Evolutionary conservation across 495 filamentous ascomycete species (phyloP).

Genomic region (Penicillium argentinense): DNA sequence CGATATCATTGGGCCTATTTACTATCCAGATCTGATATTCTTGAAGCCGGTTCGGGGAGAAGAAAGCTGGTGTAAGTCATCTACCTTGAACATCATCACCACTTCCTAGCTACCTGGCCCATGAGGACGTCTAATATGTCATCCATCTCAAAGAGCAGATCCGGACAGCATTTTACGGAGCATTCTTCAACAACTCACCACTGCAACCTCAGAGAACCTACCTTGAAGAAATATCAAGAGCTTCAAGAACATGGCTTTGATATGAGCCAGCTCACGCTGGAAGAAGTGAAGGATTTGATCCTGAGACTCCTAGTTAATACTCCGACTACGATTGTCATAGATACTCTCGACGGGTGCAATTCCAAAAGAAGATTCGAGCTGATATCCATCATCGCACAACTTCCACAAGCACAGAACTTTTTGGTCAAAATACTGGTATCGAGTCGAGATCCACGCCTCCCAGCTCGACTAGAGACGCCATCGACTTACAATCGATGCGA

Average conservation of each 20-base stretch:
- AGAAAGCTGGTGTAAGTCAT: no score
- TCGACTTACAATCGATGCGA: neutral
- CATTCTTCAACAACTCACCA: neutral
- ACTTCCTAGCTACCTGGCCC: no score
- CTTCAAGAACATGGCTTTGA: neutral
- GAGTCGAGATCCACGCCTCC: neutral
- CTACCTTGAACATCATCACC: no score
- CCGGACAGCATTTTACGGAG: neutral
- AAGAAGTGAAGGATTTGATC: neutral
- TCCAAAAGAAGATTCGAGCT: neutral
- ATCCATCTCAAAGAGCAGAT: neutral
- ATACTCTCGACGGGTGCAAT: neutral
- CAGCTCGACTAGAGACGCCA: neutral
- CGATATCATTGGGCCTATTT: no score
- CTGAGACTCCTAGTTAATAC: neutral
- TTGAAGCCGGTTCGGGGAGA: no score
- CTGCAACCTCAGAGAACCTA: neutral
- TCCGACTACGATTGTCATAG: neutral
- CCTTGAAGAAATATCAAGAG: neutral
- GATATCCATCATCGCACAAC: neutral
- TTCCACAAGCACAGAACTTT: neutral
- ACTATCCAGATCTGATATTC: no score
- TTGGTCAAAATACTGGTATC: neutral
- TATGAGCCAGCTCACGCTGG: neutral
- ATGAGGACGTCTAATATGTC: no score